Evolutionary conservation across 257 asterid species (phyloP), one percentile per base, ranked within the genome.

Genomic region (Jacaranda mimosifolia): DNA sequence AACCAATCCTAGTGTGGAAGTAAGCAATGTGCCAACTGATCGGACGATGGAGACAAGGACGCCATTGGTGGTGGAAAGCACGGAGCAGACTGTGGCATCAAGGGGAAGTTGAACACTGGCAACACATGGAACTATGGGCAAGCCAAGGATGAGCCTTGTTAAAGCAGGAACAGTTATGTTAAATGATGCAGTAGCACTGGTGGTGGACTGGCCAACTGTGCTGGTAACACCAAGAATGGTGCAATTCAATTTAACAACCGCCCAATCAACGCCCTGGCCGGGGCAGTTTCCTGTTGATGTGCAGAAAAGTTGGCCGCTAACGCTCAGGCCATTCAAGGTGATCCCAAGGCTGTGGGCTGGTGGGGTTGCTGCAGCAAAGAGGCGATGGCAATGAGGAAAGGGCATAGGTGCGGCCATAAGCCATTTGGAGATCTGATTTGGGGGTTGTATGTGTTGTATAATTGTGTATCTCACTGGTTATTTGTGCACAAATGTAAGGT

Each of bases 391-490:
- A 46, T 42, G 60, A 19, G 14, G 70, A 46, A 73, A 46, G 8
- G 26, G 59, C 21, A 53, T 1, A 53, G 77, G 45, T 11, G 39
- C 15, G 21, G 45, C 12, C 7, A 39, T 17, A 39, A 13, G 77
- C 59, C 77, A 73, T 73, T 72, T 13, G 46, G 39, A 21, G n/a
- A n/a, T n/a, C n/a, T n/a, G 66, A 18, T 19, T 58, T 19, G 38
- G 39, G 39, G 14, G 4, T 3, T 58, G 9, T 58, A 0, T 55
- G 62, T 6, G 32, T 9, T 55, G 9, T 55, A 18, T 18, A 56
- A 18, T 56, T 56, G 1, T 5, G 35, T 7, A 56, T 1, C 18
- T 17, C 10, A 56, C 9, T 56, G 9, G 2, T 59, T 59, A 21
- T 15, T 59, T 59, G 15, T 59, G 65, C 26, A 3, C 13, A 59